Conservation (phyloP, 441 rosid species). For the Daphne laureola region DNA sequence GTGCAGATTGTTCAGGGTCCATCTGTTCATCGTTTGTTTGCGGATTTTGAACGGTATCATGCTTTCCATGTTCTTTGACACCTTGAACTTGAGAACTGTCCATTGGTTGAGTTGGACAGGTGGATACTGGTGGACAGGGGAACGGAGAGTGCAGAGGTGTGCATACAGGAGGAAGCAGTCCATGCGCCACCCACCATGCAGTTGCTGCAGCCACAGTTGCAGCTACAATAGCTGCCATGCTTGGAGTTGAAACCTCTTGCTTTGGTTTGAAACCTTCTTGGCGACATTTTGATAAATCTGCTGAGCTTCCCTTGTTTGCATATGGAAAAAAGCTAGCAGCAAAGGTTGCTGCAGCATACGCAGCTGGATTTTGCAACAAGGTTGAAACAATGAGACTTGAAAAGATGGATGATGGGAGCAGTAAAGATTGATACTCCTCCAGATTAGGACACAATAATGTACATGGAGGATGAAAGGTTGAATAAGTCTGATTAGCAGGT, state of each 20-base stretch:
- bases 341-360: constrained; percentile 83
- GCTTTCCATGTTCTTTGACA: constrained; percentile 24
- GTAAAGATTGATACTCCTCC: constrained; percentile 65
- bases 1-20: constrained; percentile 40
- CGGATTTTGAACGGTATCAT: constrained; percentile 25
- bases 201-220: constrained; percentile 96
- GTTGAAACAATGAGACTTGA: constrained; percentile 71
- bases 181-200: constrained; percentile 98
- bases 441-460: constrained; percentile 36
- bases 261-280: constrained; percentile 38
- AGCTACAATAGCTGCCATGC: constrained; percentile 72
- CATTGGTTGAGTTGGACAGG: constrained; percentile 30
- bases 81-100: constrained; percentile 31
- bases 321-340: constrained; percentile 87
- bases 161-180: constrained; percentile 71
- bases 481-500: constrained; percentile 44
- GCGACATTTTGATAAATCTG: constrained; percentile 40
- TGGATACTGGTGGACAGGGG: constrained; percentile 36
- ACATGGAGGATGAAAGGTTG: constrained; percentile 46
- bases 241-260: constrained; percentile 46
- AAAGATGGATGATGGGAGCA: constrained; percentile 73
- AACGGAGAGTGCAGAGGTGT: constrained; percentile 51
- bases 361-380: constrained; percentile 84
- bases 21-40: constrained; percentile 29
- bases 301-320: constrained; percentile 40